Percentiles rank a stretch among this genome's conserved stretches.
Evolutionary conservation across 345 rosid genomes (phyloP).

Genomic region (Euphorbia pulcherrima): DNA sequence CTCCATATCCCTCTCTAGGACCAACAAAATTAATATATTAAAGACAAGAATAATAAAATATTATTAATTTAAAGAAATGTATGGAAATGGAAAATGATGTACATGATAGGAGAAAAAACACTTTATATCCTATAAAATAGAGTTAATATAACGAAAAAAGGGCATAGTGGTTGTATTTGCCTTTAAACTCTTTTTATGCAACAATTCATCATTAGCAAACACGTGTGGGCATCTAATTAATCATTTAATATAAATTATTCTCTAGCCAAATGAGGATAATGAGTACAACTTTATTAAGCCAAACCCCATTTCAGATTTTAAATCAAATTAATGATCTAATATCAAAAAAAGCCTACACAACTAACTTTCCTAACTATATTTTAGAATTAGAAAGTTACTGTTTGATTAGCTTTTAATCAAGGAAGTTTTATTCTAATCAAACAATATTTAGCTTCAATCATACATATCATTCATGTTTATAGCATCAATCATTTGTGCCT

Average conservation of each 20-base stretch:
- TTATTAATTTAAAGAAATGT: too few species aligned
- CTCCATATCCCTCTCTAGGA: too few species aligned
- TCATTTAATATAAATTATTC: neutral
- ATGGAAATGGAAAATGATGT: too few species aligned
- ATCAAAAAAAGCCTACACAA: constrained; percentile 22
- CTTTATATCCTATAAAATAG: too few species aligned
- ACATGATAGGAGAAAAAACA: too few species aligned
- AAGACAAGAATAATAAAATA: too few species aligned
- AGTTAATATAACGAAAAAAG: too few species aligned
- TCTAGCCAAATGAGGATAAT: constrained; percentile 45
- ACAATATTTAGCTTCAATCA: constrained; percentile 28
- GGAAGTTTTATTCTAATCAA: constrained; percentile 23
- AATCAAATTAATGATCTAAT: neutral
- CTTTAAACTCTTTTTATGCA: too few species aligned
- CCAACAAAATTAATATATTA: too few species aligned
- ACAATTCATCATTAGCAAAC: neutral
- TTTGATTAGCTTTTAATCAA: constrained; percentile 23
- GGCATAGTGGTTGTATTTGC: too few species aligned
- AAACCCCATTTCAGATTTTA: neutral
- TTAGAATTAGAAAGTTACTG: constrained; percentile 31
- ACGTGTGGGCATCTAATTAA: neutral
- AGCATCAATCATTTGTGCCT: constrained; percentile 39
- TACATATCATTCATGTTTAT: constrained; percentile 17
- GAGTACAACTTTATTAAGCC: constrained; percentile 30
- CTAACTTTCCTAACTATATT: constrained; percentile 10